These are phyloP conservation scores for Glebionis coronaria DNA, from an alignment of 129 eudicot species.

Conservation along the genomic window DNA sequence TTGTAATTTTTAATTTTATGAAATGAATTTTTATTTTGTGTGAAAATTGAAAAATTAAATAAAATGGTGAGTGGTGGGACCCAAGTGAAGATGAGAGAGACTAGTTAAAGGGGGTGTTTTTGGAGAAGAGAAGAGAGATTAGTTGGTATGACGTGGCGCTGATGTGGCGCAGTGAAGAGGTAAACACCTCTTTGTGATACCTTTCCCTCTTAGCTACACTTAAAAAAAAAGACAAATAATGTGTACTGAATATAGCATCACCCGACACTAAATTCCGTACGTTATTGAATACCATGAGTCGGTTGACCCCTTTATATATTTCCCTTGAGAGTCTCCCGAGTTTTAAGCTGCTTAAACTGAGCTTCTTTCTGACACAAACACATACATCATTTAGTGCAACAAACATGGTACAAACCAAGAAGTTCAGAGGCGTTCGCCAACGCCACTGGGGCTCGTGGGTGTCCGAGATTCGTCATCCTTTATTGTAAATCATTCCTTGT, in stretches of 20 bases:
- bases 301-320: slow-evolving; percentile 20
- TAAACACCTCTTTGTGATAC: too few species aligned
- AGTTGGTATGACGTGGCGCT: too few species aligned
- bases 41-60: too few species aligned
- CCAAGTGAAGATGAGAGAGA: too few species aligned
- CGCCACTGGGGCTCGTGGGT: slow-evolving; percentile 99
- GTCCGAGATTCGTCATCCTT: slow-evolving; percentile 94
- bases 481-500: slow-evolving; percentile 40
- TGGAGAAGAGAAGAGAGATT: too few species aligned
- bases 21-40: too few species aligned
- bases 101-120: too few species aligned
- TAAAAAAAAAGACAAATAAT: slow-evolving; percentile 20
- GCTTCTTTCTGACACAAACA: slow-evolving; percentile 19
- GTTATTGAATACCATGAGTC: slow-evolving; percentile 7
- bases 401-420: slow-evolving; percentile 67
- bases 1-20: too few species aligned
- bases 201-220: not conserved
- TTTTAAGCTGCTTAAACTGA: slow-evolving; percentile 20
- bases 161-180: too few species aligned
- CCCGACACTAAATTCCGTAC: slow-evolving; percentile 18
- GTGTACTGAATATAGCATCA: slow-evolving; percentile 8
- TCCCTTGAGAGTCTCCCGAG: slow-evolving; percentile 19
- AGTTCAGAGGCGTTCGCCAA: slow-evolving; percentile 94
- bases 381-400: not conserved
- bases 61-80: too few species aligned